phyloP scores from a whole-genome alignment of 495 filamentous ascomycete species.

The Penicillium cosmopolitanum region DNA sequence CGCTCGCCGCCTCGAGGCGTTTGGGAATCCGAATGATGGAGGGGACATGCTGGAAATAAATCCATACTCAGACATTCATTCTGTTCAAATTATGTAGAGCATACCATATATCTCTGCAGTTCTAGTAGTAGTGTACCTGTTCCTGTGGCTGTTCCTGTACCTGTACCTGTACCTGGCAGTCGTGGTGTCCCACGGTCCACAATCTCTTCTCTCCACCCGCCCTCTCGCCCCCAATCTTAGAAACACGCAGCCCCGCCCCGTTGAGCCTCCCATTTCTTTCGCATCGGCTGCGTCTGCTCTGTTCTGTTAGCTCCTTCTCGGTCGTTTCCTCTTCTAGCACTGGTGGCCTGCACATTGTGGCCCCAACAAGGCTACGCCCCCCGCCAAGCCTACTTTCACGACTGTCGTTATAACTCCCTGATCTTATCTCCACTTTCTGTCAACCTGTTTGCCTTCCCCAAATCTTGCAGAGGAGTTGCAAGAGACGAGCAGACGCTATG shows the following conservation, averaged over 20 bases:
- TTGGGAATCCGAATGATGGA: slow-evolving; percentile 27
- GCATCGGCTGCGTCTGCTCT: neutral
- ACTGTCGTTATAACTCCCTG: slow-evolving; percentile 9
- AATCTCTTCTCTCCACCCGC: neutral
- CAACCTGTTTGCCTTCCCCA: neutral
- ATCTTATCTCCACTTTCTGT: slow-evolving; percentile 3
- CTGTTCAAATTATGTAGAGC: neutral
- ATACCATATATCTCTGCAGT: neutral
- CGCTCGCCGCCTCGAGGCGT: slow-evolving; percentile 26
- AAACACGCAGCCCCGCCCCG: neutral
- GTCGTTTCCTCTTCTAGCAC: neutral
- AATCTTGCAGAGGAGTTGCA: neutral
- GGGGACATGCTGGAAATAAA: slow-evolving; percentile 24
- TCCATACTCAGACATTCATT: slow-evolving; percentile 5
- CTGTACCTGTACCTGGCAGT: neutral
- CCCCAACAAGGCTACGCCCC: slow-evolving; percentile 15
- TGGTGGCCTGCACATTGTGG: slow-evolving; percentile 7
- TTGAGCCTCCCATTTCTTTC: slow-evolving; percentile 5
- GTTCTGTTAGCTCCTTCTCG: neutral
- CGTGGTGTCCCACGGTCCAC: neutral
- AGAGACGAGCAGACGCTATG: slow-evolving; percentile 19
- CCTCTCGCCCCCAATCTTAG: slow-evolving; percentile 2
- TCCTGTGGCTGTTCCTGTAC: neutral
- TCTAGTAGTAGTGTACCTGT: neutral
- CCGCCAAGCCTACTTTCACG: slow-evolving; percentile 23